A percentile compares a stretch with the other conserved stretches of the same genome.
phyloP scores from a whole-genome alignment of 805 yeast species.

The Wickerhamomyces bisporus region DNA sequence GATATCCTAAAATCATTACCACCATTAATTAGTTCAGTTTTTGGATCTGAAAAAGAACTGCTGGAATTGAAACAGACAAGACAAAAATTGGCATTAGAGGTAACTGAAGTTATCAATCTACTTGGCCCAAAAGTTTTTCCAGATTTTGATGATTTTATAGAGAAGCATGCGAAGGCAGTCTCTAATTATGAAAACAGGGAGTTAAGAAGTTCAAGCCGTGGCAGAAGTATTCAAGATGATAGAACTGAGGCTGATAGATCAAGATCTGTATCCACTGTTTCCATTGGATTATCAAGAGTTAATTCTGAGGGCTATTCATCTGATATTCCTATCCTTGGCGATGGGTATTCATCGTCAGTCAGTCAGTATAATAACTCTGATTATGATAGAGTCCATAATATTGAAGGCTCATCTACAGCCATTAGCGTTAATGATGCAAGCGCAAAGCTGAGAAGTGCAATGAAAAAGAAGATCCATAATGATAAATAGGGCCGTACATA shows the following conservation, averaged over 20 bases:
- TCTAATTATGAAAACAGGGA: conserved; percentile 26
- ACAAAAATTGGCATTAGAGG: conserved; percentile 55
- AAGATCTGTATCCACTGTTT: conserved; percentile 23
- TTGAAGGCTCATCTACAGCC: conserved; percentile 1
- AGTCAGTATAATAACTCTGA: not conserved
- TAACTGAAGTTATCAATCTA: conserved; percentile 74
- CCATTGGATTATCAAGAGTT: conserved; percentile 58
- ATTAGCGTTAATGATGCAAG: conserved; percentile 5
- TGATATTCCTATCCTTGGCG: conserved; percentile 55
- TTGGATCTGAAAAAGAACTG: conserved; percentile 38
- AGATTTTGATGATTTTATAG: conserved; percentile 52
- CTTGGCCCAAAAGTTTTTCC: conserved; percentile 87
- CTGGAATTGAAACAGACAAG: conserved; percentile 54
- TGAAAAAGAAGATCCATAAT: conserved; percentile 1
- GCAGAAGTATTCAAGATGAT: conserved; percentile 17
- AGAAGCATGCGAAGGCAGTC: conserved; percentile 2
- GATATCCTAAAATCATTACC: conserved; percentile 76
- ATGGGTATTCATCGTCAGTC: conserved; percentile 6
- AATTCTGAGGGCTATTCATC: conserved; percentile 58
- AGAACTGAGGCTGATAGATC: conserved; percentile 7
- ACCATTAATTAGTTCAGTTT: conserved; percentile 51
- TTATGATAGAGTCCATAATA: not conserved
- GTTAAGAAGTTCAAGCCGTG: conserved; percentile 18
- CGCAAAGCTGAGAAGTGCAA: conserved; percentile 10
- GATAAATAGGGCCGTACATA: too few relatives aligned